Evolutionary conservation across 2,329 filamentous ascomycete species (phyloP).

Genomic region (Cladosporium sp.): DNA sequence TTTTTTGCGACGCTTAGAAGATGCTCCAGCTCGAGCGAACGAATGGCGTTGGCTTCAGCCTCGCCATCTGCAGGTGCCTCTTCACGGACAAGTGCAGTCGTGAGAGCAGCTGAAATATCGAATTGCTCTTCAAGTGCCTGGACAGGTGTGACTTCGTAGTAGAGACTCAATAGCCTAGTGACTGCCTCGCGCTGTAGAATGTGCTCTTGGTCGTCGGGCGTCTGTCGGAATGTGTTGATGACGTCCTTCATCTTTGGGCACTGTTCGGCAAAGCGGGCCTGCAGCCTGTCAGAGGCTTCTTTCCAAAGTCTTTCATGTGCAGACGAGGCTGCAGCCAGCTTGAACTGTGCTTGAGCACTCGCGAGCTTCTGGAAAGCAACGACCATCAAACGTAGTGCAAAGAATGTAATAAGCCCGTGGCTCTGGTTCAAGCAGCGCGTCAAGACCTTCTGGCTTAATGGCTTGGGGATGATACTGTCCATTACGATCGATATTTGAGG

Average conservation of each 20-base stretch:
- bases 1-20: conserved; percentile 74
- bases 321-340: conserved; percentile 32
- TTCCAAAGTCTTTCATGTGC: conserved; percentile 53
- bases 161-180: conserved; percentile 75
- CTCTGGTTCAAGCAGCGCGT: conserved; percentile 74
- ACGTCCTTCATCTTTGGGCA: conserved; percentile 80
- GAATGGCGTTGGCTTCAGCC: conserved; percentile 41
- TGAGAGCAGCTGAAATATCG: conserved; percentile 75
- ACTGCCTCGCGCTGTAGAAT: conserved; percentile 72
- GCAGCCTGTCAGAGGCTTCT: conserved; percentile 63
- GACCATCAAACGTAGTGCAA: conserved; percentile 74
- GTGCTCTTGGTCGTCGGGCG: conserved; percentile 57
- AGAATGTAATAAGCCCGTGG: conserved; percentile 76
- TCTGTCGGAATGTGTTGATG: conserved; percentile 67
- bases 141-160: conserved; percentile 77
- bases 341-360: conserved; percentile 59
- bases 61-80: conserved; percentile 40
- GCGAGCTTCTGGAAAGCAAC: conserved; percentile 75
- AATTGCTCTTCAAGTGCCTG: conserved; percentile 79
- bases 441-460: conserved; percentile 74
- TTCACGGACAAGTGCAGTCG: conserved; percentile 55
- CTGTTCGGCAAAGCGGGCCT: conserved; percentile 70
- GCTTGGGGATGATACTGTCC: conserved; percentile 80
- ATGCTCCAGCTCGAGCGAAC: conserved; percentile 73
- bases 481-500: conserved; percentile 75